Evolutionary conservation across 805 yeast species (phyloP), one percentile per base, ranked within the genome.

Genomic region (Ogataea chonburiensis): DNA sequence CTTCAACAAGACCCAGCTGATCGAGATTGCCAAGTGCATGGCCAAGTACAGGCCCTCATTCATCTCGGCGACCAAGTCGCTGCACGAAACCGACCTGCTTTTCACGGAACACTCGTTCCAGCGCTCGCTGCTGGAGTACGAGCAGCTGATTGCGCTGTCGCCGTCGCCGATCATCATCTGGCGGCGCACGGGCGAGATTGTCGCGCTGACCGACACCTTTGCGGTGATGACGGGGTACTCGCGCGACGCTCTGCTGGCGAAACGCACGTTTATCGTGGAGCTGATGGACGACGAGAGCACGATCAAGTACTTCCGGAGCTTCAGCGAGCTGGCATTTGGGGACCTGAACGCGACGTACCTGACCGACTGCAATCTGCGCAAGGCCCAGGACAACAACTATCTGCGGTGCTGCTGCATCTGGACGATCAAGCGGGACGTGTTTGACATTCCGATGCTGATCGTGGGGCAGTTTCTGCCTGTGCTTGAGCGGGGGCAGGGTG

Each of bases 111-210:
- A 77, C 29, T 71, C 77, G 9, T 71, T 77, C 42, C 82, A 77
- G 43, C 52, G 82, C 32, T 68, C 80, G 0, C 49, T 77, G 15
- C 44, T 71, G 50, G 89, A 85, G 38, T 73, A 72, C 40, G 81
- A 77, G 50, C 67, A 46, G 47, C 70, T 40, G 68, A 77, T 64
- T 55, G 67, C 63, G 64, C 67, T 79, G 39, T 78, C 82, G 13
- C 81, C 88, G 8, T 76, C 86, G 1, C 95, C 95, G 1, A 81
- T 91, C 3, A 78, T 84, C 12, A 80, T 85, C 45, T 86, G 95
- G 95, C 68, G 95, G 50, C 65, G 95, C 25, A 82, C 94, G 0
- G 94, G 94, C 7, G 94, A 86, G 55, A 79, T 86, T 26, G 88
- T 84, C 8, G 85, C 85, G 7, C 75, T 83, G 7, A 81, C 88